phyloP scores from a whole-genome alignment of 495 filamentous ascomycete genomes.

The Aspergillus conjunctus region DNA sequence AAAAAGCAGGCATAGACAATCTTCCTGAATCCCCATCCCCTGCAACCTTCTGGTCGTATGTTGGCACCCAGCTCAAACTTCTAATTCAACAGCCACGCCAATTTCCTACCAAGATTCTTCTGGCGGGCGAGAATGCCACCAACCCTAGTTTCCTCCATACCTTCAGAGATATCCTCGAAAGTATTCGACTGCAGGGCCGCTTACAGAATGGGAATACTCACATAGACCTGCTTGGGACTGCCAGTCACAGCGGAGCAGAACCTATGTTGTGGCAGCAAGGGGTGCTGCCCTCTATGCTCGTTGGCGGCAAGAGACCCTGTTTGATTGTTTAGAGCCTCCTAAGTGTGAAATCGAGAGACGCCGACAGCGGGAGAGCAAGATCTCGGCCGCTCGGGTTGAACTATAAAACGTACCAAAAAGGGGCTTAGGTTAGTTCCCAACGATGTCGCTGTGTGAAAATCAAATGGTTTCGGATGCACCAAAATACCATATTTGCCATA shows the following conservation, averaged over 20 bases:
- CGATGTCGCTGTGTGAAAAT: too few relatives aligned
- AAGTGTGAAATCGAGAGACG: not conserved
- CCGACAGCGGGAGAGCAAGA: not conserved
- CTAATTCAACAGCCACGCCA: not conserved
- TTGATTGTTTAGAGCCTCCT: not conserved
- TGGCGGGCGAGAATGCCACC: not conserved
- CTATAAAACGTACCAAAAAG: too few relatives aligned
- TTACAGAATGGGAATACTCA: not conserved
- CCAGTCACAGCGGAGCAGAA: not conserved
- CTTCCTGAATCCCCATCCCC: not conserved
- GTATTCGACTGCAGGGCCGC: not conserved
- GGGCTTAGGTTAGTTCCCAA: too few relatives aligned
- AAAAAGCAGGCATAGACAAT: not conserved
- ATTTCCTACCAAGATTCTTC: not conserved
- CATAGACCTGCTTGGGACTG: not conserved
- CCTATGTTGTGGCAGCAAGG: not conserved
- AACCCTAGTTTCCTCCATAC: not conserved
- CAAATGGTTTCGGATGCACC: too few relatives aligned
- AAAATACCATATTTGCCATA: too few relatives aligned
- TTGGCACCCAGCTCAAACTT: not conserved
- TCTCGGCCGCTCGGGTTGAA: not conserved
- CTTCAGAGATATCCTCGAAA: not conserved
- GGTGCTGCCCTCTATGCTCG: not conserved
- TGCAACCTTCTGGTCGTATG: not conserved
- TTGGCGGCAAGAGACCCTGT: not conserved